These are phyloP conservation scores for Theobroma grandiflorum DNA, from an alignment of 441 rosid genomes.

Conservation along the genomic window DNA sequence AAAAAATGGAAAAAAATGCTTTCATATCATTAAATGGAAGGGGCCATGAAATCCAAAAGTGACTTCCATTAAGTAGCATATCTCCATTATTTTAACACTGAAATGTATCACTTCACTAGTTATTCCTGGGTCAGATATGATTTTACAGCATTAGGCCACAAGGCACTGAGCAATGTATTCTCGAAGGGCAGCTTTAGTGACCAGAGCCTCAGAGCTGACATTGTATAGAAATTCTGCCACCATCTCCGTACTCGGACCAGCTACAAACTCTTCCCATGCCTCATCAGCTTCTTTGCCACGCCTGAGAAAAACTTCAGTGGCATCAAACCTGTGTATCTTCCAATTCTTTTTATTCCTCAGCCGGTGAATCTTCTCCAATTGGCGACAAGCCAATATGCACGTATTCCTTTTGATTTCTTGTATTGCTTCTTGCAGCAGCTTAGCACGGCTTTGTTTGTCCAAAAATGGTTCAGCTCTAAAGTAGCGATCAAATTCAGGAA, in stretches of 20 bases:
- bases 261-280: conserved; percentile 58
- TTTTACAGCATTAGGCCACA: conserved; percentile 31
- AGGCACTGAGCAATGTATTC: conserved; percentile 35
- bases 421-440: conserved; percentile 48
- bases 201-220: conserved; percentile 13
- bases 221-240: conserved; percentile 51
- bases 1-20: conserved; percentile 9
- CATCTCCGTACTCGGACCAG: conserved; percentile 46
- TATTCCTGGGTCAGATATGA: conserved; percentile 10
- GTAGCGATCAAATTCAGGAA: conserved; percentile 58
- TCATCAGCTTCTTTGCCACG: conserved; percentile 48
- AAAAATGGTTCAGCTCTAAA: conserved; percentile 46
- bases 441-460: conserved; percentile 25
- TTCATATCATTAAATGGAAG: conserved; percentile 6
- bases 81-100: conserved; percentile 3
- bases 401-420: conserved; percentile 54
- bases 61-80: conserved; percentile 17
- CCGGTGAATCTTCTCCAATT: conserved; percentile 58
- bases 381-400: conserved; percentile 53
- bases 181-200: conserved; percentile 19
- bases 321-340: conserved; percentile 61
- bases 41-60: conserved; percentile 3
- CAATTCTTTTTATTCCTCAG: conserved; percentile 51
- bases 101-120: conserved; percentile 12
- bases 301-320: conserved; percentile 50